Evolutionary conservation across 2,329 filamentous ascomycete genomes (phyloP).

Genomic region (Colletotrichum lini): DNA sequence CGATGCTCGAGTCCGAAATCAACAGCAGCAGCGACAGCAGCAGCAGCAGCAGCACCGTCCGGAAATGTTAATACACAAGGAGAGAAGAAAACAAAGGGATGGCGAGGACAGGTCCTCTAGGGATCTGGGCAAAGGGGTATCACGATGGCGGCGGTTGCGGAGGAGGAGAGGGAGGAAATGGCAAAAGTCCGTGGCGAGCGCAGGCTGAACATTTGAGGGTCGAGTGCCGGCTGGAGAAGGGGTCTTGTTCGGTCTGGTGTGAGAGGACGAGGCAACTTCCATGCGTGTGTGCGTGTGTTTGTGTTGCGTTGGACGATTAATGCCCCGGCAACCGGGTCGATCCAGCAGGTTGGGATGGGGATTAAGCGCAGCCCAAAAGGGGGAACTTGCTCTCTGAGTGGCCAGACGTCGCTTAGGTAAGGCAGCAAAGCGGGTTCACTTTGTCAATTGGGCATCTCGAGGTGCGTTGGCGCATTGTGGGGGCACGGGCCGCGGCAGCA

Average conservation of each 20-base stretch:
- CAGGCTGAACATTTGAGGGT: conserved; percentile 32
- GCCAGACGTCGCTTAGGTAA: conserved; percentile 19
- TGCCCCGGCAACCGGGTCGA: conserved; percentile 45
- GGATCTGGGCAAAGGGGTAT: conserved; percentile 28
- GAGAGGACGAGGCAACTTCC: conserved; percentile 18
- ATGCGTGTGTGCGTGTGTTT: conserved; percentile 39
- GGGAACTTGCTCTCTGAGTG: background rate
- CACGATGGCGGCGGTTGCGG: conserved; percentile 15
- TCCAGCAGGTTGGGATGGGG: conserved; percentile 39
- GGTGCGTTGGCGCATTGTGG: conserved; percentile 26
- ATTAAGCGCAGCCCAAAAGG: conserved; percentile 26
- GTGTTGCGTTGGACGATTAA: conserved; percentile 42
- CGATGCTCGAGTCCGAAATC: conserved; percentile 1
- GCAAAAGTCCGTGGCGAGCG: conserved; percentile 20
- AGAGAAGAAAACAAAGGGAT: conserved; percentile 23
- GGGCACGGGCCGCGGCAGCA: conserved; percentile 25
- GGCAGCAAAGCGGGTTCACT: background rate
- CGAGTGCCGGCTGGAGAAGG: background rate
- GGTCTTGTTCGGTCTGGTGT: background rate
- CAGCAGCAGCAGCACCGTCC: conserved; percentile 14
- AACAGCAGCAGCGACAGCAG: conserved; percentile 4
- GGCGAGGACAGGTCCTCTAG: conserved; percentile 39
- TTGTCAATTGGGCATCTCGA: background rate
- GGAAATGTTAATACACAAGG: conserved; percentile 34
- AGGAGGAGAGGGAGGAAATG: background rate